Conservation (phyloP, 345 rosid species). For the Hirschfeldia incana region DNA sequence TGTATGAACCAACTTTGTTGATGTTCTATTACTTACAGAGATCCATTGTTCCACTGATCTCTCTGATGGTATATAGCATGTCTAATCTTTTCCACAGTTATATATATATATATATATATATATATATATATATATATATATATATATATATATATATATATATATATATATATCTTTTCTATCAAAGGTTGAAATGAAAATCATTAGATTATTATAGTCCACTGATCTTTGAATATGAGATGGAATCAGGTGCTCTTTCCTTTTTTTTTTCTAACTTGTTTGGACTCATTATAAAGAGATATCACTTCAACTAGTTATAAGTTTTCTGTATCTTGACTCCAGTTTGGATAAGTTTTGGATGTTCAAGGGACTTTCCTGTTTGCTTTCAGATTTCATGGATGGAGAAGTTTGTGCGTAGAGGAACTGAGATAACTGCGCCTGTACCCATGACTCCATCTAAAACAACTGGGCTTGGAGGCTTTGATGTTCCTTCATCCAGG, state of each 20-base stretch:
- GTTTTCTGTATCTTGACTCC: constrained; percentile 12
- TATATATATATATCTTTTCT: too few species aligned
- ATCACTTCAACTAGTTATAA: constrained; percentile 10
- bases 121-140: neutral
- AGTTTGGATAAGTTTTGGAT: neutral
- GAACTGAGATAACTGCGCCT: constrained; percentile 97
- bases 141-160: neutral
- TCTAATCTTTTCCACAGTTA: neutral
- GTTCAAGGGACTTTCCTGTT: neutral
- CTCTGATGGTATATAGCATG: neutral
- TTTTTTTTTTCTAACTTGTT: constrained; percentile 3
- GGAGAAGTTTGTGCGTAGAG: constrained; percentile 92
- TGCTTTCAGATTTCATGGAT: constrained; percentile 89
- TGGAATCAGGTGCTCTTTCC: constrained; percentile 33
- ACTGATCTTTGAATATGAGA: neutral
- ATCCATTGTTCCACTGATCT: neutral
- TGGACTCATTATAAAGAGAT: neutral
- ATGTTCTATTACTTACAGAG: neutral
- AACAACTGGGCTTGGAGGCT: constrained; percentile 99
- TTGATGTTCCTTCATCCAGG: constrained; percentile 95
- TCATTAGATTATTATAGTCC: neutral
- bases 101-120: neutral
- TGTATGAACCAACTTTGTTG: neutral
- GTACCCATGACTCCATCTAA: constrained; percentile 94
- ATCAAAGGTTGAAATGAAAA: neutral